phyloP scores from a whole-genome alignment of 805 yeast genomes.

The Nakazawaea molendinolei region DNA sequence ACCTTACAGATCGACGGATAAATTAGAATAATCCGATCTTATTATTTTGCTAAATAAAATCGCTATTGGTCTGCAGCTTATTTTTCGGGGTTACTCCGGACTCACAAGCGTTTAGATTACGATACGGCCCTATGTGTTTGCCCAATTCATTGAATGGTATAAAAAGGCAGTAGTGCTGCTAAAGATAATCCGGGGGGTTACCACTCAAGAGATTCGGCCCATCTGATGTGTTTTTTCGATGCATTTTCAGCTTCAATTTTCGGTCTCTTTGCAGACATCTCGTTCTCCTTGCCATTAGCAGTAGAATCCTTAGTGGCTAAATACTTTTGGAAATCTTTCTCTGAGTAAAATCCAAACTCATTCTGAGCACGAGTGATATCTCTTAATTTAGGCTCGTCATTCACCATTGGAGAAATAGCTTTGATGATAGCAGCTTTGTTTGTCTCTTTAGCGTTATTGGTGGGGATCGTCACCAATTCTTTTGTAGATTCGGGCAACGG shows the following conservation, averaged over 20 bases:
- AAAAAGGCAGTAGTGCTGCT: too few relatives aligned
- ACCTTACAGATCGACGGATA: too few relatives aligned
- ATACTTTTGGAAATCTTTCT: slow-evolving; percentile 18
- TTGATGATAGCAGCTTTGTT: slow-evolving; percentile 29
- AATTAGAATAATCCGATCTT: too few relatives aligned
- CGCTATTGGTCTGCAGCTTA: too few relatives aligned
- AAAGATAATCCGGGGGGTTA: too few relatives aligned
- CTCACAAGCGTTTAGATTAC: too few relatives aligned
- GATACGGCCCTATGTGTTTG: too few relatives aligned
- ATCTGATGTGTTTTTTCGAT: slow-evolving; percentile 9
- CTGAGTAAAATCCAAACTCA: slow-evolving; percentile 24
- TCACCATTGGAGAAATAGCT: slow-evolving; percentile 20
- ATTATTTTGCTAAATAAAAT: too few relatives aligned
- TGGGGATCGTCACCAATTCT: slow-evolving; percentile 56
- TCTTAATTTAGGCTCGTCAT: slow-evolving; percentile 1
- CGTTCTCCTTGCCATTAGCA: slow-evolving; percentile 6
- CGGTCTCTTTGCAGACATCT: slow-evolving; percentile 5
- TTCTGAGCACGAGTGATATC: neutral
- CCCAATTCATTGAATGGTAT: too few relatives aligned
- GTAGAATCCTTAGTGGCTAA: slow-evolving; percentile 12
- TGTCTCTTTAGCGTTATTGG: slow-evolving; percentile 25
- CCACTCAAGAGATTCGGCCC: slow-evolving; percentile 15
- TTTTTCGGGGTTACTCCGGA: too few relatives aligned
- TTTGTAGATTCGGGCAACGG: slow-evolving; percentile 51
- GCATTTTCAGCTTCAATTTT: neutral